Percentiles rank a stretch among this genome's conserved stretches.
Evolutionary conservation across 345 rosid genomes (phyloP).

Genomic region (Eucalyptus victrix): DNA sequence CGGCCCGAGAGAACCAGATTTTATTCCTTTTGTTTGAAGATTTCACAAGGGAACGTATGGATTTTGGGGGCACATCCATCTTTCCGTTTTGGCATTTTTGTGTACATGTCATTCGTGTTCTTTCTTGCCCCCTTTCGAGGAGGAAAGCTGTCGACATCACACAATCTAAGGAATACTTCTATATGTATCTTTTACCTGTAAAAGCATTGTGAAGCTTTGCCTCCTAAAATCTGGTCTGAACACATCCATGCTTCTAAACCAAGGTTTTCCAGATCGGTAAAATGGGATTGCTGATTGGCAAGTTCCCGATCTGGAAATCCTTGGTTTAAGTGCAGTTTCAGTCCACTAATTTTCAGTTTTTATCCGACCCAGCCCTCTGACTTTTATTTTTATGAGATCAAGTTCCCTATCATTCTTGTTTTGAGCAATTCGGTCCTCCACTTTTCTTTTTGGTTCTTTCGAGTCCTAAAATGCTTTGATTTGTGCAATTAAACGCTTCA

Average conservation of each 20-base stretch:
- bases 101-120: background rate
- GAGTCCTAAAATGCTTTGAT: background rate
- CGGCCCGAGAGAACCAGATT: background rate
- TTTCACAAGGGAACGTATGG: background rate
- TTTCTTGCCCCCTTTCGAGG: background rate
- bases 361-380: background rate
- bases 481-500: background rate
- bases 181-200: background rate
- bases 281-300: background rate
- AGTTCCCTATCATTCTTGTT: background rate
- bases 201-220: background rate
- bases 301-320: background rate
- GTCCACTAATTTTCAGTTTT: background rate
- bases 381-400: background rate
- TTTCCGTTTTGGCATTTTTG: background rate
- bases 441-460: background rate
- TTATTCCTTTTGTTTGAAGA: background rate
- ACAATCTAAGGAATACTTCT: background rate
- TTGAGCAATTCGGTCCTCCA: background rate
- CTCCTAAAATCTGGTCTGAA: background rate
- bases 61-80: background rate
- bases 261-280: background rate
- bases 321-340: background rate
- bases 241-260: background rate
- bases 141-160: background rate